phyloP scores from a whole-genome alignment of 257 asterid species.

The Parsonsia alboflavescens region DNA sequence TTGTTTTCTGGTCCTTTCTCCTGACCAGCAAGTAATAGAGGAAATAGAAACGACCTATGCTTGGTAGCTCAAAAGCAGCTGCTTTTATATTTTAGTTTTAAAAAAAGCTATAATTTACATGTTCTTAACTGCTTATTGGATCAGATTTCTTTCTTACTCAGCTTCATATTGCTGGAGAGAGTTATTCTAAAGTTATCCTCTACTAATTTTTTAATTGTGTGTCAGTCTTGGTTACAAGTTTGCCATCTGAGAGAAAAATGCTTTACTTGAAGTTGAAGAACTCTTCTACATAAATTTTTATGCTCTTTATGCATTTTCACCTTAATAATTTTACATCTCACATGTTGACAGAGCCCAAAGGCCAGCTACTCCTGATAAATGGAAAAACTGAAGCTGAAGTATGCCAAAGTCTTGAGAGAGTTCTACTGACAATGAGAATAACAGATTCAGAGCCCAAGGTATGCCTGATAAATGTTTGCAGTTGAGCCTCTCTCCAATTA shows the following conservation, averaged over 20 bases:
- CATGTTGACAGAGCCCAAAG: conserved; percentile 83
- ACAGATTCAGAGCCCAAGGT: conserved; percentile 91
- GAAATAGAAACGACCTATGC: neutral
- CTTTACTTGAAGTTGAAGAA: neutral
- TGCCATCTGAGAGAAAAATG: neutral
- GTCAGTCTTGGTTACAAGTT: neutral
- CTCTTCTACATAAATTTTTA: conserved; percentile 8
- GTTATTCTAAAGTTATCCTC: neutral
- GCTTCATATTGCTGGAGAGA: neutral
- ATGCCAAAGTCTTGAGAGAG: conserved; percentile 81
- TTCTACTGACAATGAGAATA: conserved; percentile 90
- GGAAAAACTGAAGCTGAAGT: conserved; percentile 97
- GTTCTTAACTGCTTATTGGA: neutral
- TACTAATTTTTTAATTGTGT: neutral
- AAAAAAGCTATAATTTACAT: neutral
- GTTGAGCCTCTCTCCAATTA: neutral
- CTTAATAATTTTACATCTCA: conserved; percentile 6
- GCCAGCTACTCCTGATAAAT: conserved; percentile 88
- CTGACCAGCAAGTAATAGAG: neutral
- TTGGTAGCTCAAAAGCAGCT: neutral
- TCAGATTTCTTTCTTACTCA: neutral
- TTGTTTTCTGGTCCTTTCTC: neutral
- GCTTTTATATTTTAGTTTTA: neutral
- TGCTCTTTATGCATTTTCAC: neutral
- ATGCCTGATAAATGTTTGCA: conserved; percentile 10